Percentiles rank a stretch among this genome's conserved stretches.
These are phyloP conservation scores for Globisporangium megalacanthum DNA, from an alignment of 352 stramenopile genomes.

Conservation along the genomic window DNA sequence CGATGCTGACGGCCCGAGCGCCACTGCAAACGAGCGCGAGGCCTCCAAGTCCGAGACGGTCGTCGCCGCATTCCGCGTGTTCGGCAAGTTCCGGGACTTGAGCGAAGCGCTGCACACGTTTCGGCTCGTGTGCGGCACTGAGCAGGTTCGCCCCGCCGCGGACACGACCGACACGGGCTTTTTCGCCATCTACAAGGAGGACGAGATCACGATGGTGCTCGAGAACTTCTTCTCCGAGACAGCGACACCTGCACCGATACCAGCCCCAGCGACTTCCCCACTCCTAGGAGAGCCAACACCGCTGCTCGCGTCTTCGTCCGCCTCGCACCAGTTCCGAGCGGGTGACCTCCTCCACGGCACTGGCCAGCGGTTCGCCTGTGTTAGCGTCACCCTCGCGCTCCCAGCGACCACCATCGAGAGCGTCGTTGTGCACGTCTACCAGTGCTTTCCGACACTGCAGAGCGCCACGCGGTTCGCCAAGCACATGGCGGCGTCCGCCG, in stretches of 20 bases:
- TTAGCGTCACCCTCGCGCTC: slow-evolving; percentile 36
- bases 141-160: slow-evolving; percentile 21
- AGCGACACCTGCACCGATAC: neutral
- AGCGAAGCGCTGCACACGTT: slow-evolving; percentile 63
- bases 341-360: slow-evolving; percentile 43
- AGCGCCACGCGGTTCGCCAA: slow-evolving; percentile 70
- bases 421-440: slow-evolving; percentile 67
- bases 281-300: neutral
- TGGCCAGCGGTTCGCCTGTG: slow-evolving; percentile 69
- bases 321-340: slow-evolving; percentile 37
- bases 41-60: neutral
- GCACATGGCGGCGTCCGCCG: slow-evolving; percentile 39
- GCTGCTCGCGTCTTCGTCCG: neutral
- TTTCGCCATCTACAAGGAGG: slow-evolving; percentile 79
- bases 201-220: slow-evolving; percentile 74
- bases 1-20: neutral
- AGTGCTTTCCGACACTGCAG: slow-evolving; percentile 75
- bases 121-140: slow-evolving; percentile 50
- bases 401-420: slow-evolving; percentile 32
- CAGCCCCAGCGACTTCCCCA: neutral
- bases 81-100: slow-evolving; percentile 68
- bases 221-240: slow-evolving; percentile 56
- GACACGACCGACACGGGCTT: slow-evolving; percentile 34
- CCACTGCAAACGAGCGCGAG: neutral
- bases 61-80: slow-evolving; percentile 57